Evolutionary conservation across 2,329 filamentous ascomycete species (phyloP).

Genomic region (Venturia nashicola): DNA sequence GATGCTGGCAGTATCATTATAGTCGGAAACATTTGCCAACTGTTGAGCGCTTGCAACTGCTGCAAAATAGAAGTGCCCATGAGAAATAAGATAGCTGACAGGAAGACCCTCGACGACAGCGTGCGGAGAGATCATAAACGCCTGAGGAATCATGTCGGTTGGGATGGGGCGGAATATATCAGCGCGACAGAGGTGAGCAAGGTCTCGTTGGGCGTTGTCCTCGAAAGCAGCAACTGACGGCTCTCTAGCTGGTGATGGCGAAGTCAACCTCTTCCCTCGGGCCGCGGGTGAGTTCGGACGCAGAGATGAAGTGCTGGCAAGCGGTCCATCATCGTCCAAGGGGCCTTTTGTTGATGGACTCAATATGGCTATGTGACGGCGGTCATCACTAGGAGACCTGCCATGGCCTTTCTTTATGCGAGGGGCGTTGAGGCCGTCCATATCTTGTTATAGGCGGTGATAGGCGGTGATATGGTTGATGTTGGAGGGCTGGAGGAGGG

Average conservation of each 20-base stretch:
- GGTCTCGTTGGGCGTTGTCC: neutral
- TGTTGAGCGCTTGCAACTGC: constrained; percentile 28
- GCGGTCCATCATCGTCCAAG: constrained; percentile 44
- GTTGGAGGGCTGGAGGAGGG: too few relatives aligned
- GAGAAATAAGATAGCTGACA: constrained; percentile 63
- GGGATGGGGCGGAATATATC: constrained; percentile 3
- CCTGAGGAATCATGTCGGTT: constrained; percentile 34
- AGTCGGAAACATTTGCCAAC: constrained; percentile 22
- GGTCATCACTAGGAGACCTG: constrained; percentile 7
- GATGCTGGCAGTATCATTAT: constrained; percentile 50
- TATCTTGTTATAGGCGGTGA: neutral
- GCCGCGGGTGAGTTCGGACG: too few relatives aligned
- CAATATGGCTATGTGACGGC: constrained; percentile 41
- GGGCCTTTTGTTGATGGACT: constrained; percentile 67
- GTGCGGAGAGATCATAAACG: constrained; percentile 58
- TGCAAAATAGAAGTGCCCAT: constrained; percentile 49
- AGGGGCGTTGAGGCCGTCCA: constrained; percentile 4
- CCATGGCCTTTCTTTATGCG: constrained; percentile 1
- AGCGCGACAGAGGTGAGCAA: neutral
- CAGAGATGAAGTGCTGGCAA: too few relatives aligned
- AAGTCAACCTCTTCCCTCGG: neutral
- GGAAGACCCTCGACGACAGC: constrained; percentile 49
- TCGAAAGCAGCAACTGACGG: neutral
- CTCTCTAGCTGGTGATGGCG: neutral
- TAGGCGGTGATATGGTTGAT: too few relatives aligned